A percentile compares a stretch with the other conserved stretches of the same genome.
phyloP scores from a whole-genome alignment of 2,329 filamentous ascomycete species.

The Dactylonectria macrodidyma region DNA sequence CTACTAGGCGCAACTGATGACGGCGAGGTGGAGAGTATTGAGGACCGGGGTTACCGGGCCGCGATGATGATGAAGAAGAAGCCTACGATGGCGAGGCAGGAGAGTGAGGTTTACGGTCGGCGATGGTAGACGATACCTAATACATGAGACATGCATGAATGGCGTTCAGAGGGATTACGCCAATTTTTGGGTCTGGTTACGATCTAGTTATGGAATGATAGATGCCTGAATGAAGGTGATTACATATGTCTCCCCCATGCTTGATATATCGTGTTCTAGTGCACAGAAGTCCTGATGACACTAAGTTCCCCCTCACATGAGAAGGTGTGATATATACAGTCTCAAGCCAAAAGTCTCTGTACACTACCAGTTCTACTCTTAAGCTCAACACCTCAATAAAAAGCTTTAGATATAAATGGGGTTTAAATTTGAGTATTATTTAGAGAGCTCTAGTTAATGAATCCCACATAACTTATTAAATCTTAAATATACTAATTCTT shows the following conservation, averaged over 20 bases:
- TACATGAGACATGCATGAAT: constrained; percentile 6
- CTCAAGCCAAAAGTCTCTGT: too few species aligned
- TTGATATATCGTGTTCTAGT: not conserved
- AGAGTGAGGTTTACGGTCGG: constrained; percentile 59
- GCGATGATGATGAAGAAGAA: constrained; percentile 45
- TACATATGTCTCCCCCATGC: not conserved
- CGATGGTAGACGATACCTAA: constrained; percentile 53
- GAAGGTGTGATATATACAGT: too few species aligned
- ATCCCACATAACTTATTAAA: too few species aligned
- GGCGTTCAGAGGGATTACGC: constrained; percentile 13
- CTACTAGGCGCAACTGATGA: constrained; percentile 41
- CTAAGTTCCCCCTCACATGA: not conserved
- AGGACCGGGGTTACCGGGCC: constrained; percentile 42
- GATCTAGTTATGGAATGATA: constrained; percentile 17
- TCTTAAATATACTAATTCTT: too few species aligned
- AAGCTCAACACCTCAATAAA: too few species aligned
- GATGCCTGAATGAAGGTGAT: constrained; percentile 19
- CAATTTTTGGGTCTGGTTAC: constrained; percentile 1
- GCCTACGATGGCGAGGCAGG: constrained; percentile 49
- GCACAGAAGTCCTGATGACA: not conserved
- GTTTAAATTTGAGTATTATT: too few species aligned
- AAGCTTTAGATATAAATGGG: too few species aligned
- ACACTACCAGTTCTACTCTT: too few species aligned
- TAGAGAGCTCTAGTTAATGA: too few species aligned
- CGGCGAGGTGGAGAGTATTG: constrained; percentile 32